Evolutionary conservation across 441 rosid species (phyloP), one percentile per base, ranked within the genome.

Genomic region (Rhodomyrtus psidioides): DNA sequence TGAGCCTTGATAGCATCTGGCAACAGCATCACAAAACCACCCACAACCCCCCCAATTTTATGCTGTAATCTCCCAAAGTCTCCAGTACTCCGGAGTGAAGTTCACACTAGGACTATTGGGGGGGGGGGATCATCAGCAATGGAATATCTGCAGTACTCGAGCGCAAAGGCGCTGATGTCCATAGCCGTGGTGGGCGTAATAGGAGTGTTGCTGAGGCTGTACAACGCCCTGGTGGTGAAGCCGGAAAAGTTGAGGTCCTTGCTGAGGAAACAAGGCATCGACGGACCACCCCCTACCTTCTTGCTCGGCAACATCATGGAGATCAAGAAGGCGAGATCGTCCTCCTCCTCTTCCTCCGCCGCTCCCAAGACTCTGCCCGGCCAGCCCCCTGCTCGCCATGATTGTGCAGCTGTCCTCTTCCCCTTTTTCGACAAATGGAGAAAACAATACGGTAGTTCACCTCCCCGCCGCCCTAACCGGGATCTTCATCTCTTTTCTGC

Each of bases 351-450:
- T 83, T 55, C 82, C 59, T 39, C 65, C 62, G 42, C 46, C 44
- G 24, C 60, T 84, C 65, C 84, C 27, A 79, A 85, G 79, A 70
- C 76, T 39, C 51, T 12, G 14, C 12, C 57, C 9, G 60, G 83
- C 21, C 83, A 82, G 26, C 9, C 79, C 26, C 79, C 88, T 23
- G 44, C 70, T 65, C 62, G 57, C 84, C 94, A 92, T 87, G 87
- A 93, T 81, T 89, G 90, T 74, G 85, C 85, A 81, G 84, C 91
- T 34, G 28, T 51, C 44, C 88, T 92, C 82, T 92, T 91, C 82
- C 92, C 94, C n/a, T 91, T 88, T 82, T 86, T 91, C 60, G 86
- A 87, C 84, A 88, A 88, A n/a, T 93, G 95, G 95, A 92, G 85
- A 84, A 88, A 84, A 51, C 85, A 82, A 54, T 92, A 88, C 24